Conservation (phyloP, 257 asterid species). For the Lithospermum erythrorhizon region DNA sequence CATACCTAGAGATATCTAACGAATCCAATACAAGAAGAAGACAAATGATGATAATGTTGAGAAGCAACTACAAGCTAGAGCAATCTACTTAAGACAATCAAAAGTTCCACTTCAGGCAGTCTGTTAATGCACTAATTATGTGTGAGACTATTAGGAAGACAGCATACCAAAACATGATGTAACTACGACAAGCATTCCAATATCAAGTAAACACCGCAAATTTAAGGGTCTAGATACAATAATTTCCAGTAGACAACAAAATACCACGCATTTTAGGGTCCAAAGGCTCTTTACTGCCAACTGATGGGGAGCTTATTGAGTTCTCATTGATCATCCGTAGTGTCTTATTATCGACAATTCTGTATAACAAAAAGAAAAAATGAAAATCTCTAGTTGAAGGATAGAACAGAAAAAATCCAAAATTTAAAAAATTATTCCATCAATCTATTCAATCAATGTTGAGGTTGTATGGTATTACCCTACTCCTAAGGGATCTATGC, state of each 20-base stretch:
- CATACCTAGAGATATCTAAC: too few species aligned
- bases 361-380: slow-evolving; percentile 14
- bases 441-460: not conserved
- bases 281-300: slow-evolving; percentile 54
- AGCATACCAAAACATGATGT: too few species aligned
- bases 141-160: too few species aligned
- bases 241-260: slow-evolving; percentile 6
- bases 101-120: too few species aligned
- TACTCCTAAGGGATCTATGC: slow-evolving; percentile 96
- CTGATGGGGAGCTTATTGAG: slow-evolving; percentile 44
- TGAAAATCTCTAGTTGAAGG: not conserved
- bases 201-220: too few species aligned
- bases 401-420: slow-evolving; percentile 5
- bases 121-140: too few species aligned
- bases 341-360: slow-evolving; percentile 85
- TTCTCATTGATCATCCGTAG: slow-evolving; percentile 78
- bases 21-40: too few species aligned
- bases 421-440: not conserved
- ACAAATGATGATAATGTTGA: too few species aligned
- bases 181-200: too few species aligned
- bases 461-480: slow-evolving; percentile 45
- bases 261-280: slow-evolving; percentile 81
- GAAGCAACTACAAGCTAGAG: too few species aligned
- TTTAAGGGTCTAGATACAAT: not conserved
- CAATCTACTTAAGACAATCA: too few species aligned